Base-by-base conservation (phyloP, 2,329 filamentous ascomycete species). In the Madurella fahalii region DNA sequence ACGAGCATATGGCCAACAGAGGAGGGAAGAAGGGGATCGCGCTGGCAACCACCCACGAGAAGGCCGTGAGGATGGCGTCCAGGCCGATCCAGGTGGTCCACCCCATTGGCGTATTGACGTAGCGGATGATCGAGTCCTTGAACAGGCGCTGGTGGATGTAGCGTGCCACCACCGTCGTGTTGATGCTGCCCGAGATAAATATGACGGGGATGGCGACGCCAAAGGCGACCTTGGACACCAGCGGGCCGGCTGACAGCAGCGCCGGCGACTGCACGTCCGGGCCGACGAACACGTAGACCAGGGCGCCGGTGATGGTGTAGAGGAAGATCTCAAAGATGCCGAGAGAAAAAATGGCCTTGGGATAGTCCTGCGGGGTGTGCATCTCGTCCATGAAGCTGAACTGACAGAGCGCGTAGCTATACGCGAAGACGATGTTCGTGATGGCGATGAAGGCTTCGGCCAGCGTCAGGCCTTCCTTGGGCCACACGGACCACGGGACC, bases 1-100 rank as follows among this genome's bases (percentile, higher is more conserved):
- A 71, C 2, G 77, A 78, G 46, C 68, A 73, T 64, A 80, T 76
- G 53, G 75, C 74, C n/a, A 91, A 71, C 43, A 91, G 73, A 47
- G 86, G 77, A 58, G 81, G 81, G 73, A 91, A 92, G 67, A 85
- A 84, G 2, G 88, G 88, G 43, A 91, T 86, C 0, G 84, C 81
- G 64, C 87, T 82, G 13, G 87, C 86, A 60, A 91, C 84, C 61
- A 90, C 67, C 78, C 84, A 91, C 4, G 84, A 84, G 12, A 87
- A 50, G 11, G 86, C 49, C 73, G 86, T 90, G 42, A 86, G 68
- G 46, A 67, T 60, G 1, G 77, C 68, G 30, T 83, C 78, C 11
- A 90, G 80, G 2, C 55, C 71, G 13, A 84, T 64, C 87, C 87
- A 70, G 3, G 70, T 73, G 20, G 67, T 62, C 76, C 76, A 78